These are phyloP conservation scores for Saccharum spontaneum DNA, from an alignment of 176 grass and related monocot species.

Conservation along the genomic window DNA sequence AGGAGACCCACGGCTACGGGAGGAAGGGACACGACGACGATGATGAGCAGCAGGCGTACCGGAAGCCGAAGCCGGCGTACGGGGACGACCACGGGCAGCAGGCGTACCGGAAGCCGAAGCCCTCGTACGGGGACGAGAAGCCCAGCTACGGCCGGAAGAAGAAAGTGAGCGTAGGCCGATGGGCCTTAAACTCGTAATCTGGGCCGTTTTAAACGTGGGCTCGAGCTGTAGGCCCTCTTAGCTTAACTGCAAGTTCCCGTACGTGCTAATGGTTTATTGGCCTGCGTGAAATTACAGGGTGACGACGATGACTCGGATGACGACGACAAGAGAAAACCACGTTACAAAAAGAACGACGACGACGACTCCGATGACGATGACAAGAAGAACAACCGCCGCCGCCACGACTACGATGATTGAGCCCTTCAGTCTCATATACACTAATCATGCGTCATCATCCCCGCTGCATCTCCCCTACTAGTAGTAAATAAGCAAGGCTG, in stretches of 20 bases:
- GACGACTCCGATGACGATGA: conserved; percentile 28
- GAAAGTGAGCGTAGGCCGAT: conserved; percentile 31
- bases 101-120: conserved; percentile 47
- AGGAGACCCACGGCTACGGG: conserved; percentile 52
- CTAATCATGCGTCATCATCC: background rate
- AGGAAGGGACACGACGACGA: conserved; percentile 47
- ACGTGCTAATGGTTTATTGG: background rate
- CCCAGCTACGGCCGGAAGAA: conserved; percentile 64
- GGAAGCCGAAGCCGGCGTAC: conserved; percentile 43
- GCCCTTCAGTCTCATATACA: background rate
- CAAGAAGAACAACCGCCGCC: conserved; percentile 46
- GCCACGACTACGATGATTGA: conserved; percentile 37
- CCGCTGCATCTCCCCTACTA: background rate
- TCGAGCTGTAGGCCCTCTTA: too few relatives aligned
- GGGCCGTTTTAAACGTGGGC: background rate
- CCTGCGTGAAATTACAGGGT: background rate
- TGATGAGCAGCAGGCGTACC: conserved; percentile 32
- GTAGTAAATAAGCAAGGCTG: conserved; percentile 2
- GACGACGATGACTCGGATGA: conserved; percentile 20
- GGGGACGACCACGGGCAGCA: conserved; percentile 22
- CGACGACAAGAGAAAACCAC: conserved; percentile 32
- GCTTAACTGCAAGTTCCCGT: background rate
- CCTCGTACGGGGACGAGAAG: conserved; percentile 29
- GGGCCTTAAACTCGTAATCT: background rate
- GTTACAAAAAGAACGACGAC: conserved; percentile 32